Evolutionary conservation across 2,329 filamentous ascomycete genomes (phyloP).

Genomic region (Xylariaceae sp.): DNA sequence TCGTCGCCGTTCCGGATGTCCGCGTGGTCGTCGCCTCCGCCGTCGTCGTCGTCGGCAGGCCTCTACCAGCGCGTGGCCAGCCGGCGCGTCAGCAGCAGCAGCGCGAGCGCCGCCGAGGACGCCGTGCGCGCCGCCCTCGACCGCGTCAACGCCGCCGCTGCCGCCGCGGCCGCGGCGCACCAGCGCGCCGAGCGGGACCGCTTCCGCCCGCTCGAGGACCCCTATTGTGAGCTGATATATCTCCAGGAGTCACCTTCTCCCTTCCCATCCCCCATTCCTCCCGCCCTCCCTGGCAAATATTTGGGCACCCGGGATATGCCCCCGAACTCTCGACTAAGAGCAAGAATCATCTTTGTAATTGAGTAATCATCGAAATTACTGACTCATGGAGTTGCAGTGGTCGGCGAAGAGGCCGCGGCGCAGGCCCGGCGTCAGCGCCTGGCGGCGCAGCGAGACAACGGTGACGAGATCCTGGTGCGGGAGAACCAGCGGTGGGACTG

Average conservation of each 20-base stretch:
- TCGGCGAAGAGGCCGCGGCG: constrained; percentile 57
- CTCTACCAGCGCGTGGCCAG: constrained; percentile 59
- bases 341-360: too few species aligned
- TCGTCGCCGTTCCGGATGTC: constrained; percentile 49
- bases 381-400: too few species aligned
- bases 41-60: constrained; percentile 43
- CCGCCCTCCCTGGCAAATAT: too few species aligned
- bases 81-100: constrained; percentile 46
- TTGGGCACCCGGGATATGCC: too few species aligned
- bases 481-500: constrained; percentile 56
- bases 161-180: constrained; percentile 8
- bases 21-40: constrained; percentile 56
- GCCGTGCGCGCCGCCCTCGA: constrained; percentile 19
- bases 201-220: constrained; percentile 54
- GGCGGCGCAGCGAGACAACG: constrained; percentile 38
- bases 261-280: too few species aligned
- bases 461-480: constrained; percentile 45
- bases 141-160: constrained; percentile 14
- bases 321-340: too few species aligned
- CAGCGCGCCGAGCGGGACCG: constrained; percentile 16
- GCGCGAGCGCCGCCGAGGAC: constrained; percentile 10
- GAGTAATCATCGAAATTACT: too few species aligned
- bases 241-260: too few species aligned
- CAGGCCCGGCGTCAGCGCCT: constrained; percentile 50
- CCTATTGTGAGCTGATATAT: too few species aligned